These are phyloP conservation scores for Mycosphaerella sp. DNA, from an alignment of 2,329 filamentous ascomycete species.

Conservation along the genomic window DNA sequence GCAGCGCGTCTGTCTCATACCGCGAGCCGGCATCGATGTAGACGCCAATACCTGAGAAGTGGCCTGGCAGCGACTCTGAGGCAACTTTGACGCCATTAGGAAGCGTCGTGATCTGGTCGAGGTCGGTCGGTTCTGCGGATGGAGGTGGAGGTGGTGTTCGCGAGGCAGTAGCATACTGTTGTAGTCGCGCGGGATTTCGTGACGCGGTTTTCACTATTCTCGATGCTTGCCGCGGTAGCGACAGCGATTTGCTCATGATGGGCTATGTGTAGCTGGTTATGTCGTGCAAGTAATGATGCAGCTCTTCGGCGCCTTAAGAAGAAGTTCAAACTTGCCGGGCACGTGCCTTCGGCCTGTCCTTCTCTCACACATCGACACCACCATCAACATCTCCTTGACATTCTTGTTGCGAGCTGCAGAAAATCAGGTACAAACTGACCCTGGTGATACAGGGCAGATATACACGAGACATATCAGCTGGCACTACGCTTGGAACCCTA, in stretches of 20 bases:
- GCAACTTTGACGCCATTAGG: slow-evolving; percentile 91
- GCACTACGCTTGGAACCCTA: too few species aligned
- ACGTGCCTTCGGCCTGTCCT: too few species aligned
- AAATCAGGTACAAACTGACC: too few species aligned
- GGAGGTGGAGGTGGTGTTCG: slow-evolving; percentile 15
- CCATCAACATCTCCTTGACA: too few species aligned
- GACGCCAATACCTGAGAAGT: slow-evolving; percentile 90
- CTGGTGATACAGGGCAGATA: too few species aligned
- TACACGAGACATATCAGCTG: too few species aligned
- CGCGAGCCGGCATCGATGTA: slow-evolving; percentile 94
- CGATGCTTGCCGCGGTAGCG: slow-evolving; percentile 28
- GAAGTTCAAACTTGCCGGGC: too few species aligned
- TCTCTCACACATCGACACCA: too few species aligned
- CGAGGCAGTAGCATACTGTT: slow-evolving; percentile 28
- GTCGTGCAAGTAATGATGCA: too few species aligned
- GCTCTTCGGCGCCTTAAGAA: too few species aligned
- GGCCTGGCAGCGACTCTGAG: slow-evolving; percentile 87
- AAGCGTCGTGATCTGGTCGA: slow-evolving; percentile 81
- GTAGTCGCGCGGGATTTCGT: slow-evolving; percentile 12
- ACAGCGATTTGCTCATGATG: slow-evolving; percentile 29
- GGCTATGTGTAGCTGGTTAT: background rate
- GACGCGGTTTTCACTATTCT: slow-evolving; percentile 17
- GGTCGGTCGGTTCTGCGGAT: slow-evolving; percentile 69
- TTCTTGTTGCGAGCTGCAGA: too few species aligned
- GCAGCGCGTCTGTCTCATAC: slow-evolving; percentile 78